These are phyloP conservation scores for Fusarium hainanense DNA, from an alignment of 2,329 filamentous ascomycete genomes.

Conservation along the genomic window DNA sequence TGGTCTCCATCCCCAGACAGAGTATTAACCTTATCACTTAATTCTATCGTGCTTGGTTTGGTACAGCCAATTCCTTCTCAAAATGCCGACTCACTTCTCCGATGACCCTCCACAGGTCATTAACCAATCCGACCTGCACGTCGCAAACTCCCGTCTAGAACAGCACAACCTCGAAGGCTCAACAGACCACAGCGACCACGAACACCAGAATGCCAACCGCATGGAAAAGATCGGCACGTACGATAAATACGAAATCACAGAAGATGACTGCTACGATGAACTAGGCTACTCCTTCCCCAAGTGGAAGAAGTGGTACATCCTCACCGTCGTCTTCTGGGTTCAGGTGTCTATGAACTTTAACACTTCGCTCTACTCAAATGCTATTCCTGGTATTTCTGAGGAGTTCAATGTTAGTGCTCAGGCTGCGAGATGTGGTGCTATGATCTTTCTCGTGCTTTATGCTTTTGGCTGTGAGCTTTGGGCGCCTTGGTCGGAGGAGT, in stretches of 20 bases:
- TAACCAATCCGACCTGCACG: slow-evolving; percentile 49
- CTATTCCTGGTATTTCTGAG: slow-evolving; percentile 70
- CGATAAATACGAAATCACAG: slow-evolving; percentile 60
- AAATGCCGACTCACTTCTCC: slow-evolving; percentile 51
- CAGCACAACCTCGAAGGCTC: slow-evolving; percentile 44
- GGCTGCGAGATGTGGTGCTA: slow-evolving; percentile 77
- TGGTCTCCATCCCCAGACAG: not conserved
- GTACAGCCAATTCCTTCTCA: not conserved
- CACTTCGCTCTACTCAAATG: slow-evolving; percentile 79
- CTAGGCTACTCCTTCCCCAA: slow-evolving; percentile 70
- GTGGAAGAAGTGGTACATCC: slow-evolving; percentile 77
- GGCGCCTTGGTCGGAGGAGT: slow-evolving; percentile 88
- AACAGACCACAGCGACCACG: slow-evolving; percentile 24
- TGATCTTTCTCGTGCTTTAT: slow-evolving; percentile 82
- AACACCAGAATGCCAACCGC: slow-evolving; percentile 50
- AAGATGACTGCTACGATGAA: slow-evolving; percentile 71
- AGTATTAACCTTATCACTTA: not conserved
- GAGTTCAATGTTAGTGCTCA: slow-evolving; percentile 76
- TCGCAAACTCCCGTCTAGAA: slow-evolving; percentile 51
- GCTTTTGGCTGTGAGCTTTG: slow-evolving; percentile 89
- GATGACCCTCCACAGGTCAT: slow-evolving; percentile 54
- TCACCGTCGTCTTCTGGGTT: slow-evolving; percentile 78
- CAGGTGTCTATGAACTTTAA: slow-evolving; percentile 85
- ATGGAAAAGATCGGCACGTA: slow-evolving; percentile 53
- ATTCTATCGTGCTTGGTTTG: not conserved